Evolutionary conservation across 2,329 filamentous ascomycete species (phyloP).

Genomic region (Juglanconis oblonga): DNA sequence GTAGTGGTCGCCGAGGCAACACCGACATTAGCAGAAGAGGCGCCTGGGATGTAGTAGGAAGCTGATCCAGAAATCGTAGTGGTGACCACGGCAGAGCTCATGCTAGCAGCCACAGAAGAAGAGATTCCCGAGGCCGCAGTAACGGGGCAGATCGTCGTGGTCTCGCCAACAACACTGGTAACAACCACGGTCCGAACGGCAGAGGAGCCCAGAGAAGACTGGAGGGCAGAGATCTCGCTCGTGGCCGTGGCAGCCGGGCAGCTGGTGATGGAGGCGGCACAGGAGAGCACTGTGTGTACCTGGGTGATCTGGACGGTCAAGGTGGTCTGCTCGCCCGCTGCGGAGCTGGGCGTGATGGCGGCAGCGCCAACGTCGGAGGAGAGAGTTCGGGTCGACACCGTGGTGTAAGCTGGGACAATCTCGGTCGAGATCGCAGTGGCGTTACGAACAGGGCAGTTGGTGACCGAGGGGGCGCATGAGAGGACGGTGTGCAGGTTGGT

Average conservation of each 20-base stretch:
- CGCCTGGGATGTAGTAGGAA: constrained; percentile 14
- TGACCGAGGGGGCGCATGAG: constrained; percentile 22
- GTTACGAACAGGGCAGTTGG: constrained; percentile 25
- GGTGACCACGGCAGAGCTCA: constrained; percentile 17
- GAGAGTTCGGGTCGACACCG: constrained; percentile 9
- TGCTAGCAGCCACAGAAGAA: constrained; percentile 12
- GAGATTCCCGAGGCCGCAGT: constrained; percentile 14
- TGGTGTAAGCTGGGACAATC: constrained; percentile 17
- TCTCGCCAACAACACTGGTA: constrained; percentile 23
- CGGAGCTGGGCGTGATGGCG: background rate
- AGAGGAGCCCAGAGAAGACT: constrained; percentile 16
- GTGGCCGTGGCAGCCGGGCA: constrained; percentile 24
- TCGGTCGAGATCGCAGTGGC: constrained; percentile 17
- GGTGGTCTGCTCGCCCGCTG: constrained; percentile 14
- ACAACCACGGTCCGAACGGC: constrained; percentile 23
- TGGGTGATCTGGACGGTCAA: constrained; percentile 16
- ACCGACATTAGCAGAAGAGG: background rate
- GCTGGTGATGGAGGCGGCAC: constrained; percentile 27
- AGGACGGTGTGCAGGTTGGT: constrained; percentile 22
- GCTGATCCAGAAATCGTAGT: constrained; percentile 12
- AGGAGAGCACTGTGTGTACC: constrained; percentile 27
- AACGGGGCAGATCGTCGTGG: constrained; percentile 26
- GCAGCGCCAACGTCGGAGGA: constrained; percentile 1
- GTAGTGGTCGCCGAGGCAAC: constrained; percentile 4
- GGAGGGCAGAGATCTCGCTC: constrained; percentile 3